These are phyloP conservation scores for Plasmodium coatneyi DNA, from an alignment of 169 alveolate species.

Conservation along the genomic window DNA sequence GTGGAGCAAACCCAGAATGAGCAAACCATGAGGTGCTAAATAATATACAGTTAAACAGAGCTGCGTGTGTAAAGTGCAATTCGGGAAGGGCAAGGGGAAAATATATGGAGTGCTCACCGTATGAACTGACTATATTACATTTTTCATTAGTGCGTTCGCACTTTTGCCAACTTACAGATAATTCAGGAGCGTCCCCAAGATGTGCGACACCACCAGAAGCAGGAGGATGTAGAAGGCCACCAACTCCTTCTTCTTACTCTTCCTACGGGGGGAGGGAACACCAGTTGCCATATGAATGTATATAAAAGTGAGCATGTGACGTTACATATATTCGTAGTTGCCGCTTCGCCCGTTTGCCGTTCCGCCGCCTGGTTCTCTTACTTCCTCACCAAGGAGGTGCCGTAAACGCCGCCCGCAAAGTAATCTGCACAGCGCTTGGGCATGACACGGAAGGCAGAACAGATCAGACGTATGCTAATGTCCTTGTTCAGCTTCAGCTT, in stretches of 20 bases:
- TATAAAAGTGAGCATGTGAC: background rate
- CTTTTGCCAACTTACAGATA: constrained; percentile 13
- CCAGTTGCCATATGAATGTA: background rate
- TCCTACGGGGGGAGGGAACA: background rate
- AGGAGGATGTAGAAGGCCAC: constrained; percentile 30
- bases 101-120: background rate
- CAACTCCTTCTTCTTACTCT: constrained; percentile 5
- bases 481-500: constrained; percentile 64
- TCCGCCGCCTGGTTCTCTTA: background rate
- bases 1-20: background rate
- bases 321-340: background rate
- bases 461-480: constrained; percentile 27
- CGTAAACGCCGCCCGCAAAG: background rate
- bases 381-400: background rate
- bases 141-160: background rate
- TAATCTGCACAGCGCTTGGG: constrained; percentile 33
- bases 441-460: constrained; percentile 63
- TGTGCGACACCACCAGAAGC: constrained; percentile 14
- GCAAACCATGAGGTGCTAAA: background rate
- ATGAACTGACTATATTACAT: background rate
- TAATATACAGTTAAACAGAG: background rate
- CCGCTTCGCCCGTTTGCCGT: background rate
- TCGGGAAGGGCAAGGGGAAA: background rate
- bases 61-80: background rate
- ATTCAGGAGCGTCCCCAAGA: constrained; percentile 40